Evolutionary conservation across 345 rosid genomes (phyloP).

Genomic region (Hypericum androsaemum): DNA sequence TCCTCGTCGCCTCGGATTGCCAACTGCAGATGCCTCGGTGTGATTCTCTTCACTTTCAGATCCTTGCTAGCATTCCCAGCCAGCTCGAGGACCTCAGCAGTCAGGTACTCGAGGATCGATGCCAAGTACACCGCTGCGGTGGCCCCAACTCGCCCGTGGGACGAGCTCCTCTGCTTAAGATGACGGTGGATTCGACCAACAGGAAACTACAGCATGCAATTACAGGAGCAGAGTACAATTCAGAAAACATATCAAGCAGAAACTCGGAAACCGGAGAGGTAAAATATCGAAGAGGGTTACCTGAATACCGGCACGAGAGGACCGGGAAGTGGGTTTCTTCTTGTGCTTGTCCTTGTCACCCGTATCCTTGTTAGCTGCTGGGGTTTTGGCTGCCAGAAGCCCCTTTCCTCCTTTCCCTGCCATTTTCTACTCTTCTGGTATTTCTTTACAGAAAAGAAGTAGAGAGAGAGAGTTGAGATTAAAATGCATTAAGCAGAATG

Average conservation of each 20-base stretch:
- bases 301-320: conserved; percentile 94
- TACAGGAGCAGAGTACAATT: not conserved
- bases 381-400: conserved; percentile 66
- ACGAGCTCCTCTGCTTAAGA: conserved; percentile 18
- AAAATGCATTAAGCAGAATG: too few relatives aligned
- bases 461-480: too few relatives aligned
- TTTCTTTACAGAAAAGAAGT: too few relatives aligned
- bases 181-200: conserved; percentile 28
- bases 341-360: conserved; percentile 60
- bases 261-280: not conserved
- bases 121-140: conserved; percentile 28
- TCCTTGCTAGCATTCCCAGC: conserved; percentile 31
- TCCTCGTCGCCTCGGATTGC: conserved; percentile 56
- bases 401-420: conserved; percentile 96
- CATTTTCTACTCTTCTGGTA: conserved; percentile 24
- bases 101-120: conserved; percentile 26
- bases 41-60: conserved; percentile 28
- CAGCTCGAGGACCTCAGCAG: conserved; percentile 27
- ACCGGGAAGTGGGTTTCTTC: conserved; percentile 77
- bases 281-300: conserved; percentile 14
- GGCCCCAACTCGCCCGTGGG: conserved; percentile 28
- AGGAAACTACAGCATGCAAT: conserved; percentile 13
- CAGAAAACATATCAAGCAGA: not conserved
- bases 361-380: conserved; percentile 70
- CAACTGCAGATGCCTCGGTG: conserved; percentile 52